phyloP scores from a whole-genome alignment of 2,329 filamentous ascomycete genomes.

The Colletotrichum trifolii region DNA sequence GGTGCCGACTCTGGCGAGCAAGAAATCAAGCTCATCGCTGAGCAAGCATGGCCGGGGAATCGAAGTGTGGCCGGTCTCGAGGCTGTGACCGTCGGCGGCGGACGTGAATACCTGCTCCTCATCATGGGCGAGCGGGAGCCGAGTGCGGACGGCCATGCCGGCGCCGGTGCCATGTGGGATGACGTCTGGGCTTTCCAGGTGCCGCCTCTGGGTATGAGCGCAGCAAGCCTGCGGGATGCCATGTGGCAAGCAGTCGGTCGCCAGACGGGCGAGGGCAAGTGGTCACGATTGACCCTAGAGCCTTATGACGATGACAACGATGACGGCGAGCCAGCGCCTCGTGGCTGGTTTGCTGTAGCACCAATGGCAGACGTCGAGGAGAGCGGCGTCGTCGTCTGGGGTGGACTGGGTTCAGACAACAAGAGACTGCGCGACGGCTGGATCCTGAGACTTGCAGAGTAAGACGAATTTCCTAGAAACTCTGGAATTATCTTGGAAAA shows the following conservation, averaged over 20 bases:
- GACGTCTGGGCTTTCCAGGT: constrained; percentile 75
- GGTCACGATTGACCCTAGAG: constrained; percentile 60
- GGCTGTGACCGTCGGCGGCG: constrained; percentile 67
- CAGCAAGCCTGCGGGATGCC: constrained; percentile 67
- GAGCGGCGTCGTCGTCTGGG: constrained; percentile 69
- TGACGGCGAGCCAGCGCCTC: constrained; percentile 59
- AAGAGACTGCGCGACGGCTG: constrained; percentile 69
- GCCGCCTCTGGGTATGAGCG: constrained; percentile 64
- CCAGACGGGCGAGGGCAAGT: constrained; percentile 68
- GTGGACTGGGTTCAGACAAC: constrained; percentile 65
- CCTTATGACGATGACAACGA: constrained; percentile 62
- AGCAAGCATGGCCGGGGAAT: constrained; percentile 60
- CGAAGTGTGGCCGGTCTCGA: constrained; percentile 67
- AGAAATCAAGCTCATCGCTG: constrained; percentile 48
- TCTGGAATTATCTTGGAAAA: background rate
- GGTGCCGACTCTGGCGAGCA: constrained; percentile 45
- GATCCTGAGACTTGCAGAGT: constrained; percentile 65
- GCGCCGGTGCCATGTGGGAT: constrained; percentile 64
- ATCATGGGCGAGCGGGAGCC: constrained; percentile 67
- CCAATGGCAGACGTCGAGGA: constrained; percentile 69
- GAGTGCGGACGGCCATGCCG: constrained; percentile 59
- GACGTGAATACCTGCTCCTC: constrained; percentile 72
- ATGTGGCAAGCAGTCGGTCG: constrained; percentile 63
- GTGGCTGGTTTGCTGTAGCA: constrained; percentile 69
- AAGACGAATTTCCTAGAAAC: background rate